phyloP scores from a whole-genome alignment of 2,329 filamentous ascomycete genomes.

The Penicillium hesseltinei region DNA sequence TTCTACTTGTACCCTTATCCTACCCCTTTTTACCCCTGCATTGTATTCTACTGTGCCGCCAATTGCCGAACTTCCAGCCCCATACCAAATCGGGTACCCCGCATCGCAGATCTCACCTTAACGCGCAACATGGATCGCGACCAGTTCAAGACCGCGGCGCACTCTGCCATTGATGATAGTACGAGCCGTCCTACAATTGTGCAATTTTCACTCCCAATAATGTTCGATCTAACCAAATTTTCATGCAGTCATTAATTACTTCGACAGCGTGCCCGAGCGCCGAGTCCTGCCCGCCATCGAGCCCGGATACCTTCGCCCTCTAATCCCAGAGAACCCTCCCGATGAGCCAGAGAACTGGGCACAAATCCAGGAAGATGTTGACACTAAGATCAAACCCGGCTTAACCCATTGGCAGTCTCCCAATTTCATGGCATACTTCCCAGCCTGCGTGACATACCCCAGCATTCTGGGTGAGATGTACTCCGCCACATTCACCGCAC shows the following conservation, averaged over 20 bases:
- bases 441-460: constrained; percentile 76
- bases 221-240: background rate
- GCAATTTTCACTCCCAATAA: background rate
- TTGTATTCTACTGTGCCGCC: background rate
- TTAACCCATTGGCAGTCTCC: constrained; percentile 94
- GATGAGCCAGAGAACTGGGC: constrained; percentile 68
- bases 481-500: constrained; percentile 80
- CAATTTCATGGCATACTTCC: constrained; percentile 95
- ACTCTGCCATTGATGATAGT: constrained; percentile 81
- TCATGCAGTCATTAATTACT: constrained; percentile 72
- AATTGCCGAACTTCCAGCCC: background rate
- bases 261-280: constrained; percentile 67
- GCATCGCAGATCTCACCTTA: background rate
- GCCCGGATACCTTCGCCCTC: constrained; percentile 79
- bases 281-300: constrained; percentile 74
- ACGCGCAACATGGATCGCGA: constrained; percentile 65
- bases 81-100: background rate
- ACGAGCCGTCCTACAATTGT: constrained; percentile 34
- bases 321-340: constrained; percentile 70
- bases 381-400: constrained; percentile 82
- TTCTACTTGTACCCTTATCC: background rate
- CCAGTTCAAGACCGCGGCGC: constrained; percentile 74
- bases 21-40: background rate
- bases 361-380: constrained; percentile 78
- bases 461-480: constrained; percentile 90